Conservation (phyloP, 148 eudicot species). For the Beta vulgaris region DNA sequence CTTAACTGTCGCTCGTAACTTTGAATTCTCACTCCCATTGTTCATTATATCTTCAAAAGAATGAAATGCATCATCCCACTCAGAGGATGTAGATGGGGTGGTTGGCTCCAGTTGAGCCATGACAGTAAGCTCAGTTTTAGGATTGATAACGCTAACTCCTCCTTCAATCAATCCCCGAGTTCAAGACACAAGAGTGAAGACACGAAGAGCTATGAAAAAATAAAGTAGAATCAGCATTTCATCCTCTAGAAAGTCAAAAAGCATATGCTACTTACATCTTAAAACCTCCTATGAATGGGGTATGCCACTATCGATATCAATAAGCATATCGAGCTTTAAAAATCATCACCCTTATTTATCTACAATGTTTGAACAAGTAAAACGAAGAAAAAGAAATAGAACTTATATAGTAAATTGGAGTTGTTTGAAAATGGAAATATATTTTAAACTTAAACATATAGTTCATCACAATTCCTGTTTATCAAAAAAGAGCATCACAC, state of each 20-base stretch:
- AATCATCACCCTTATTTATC: no score
- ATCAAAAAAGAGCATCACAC: no score
- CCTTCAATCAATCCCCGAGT: background rate
- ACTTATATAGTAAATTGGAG: no score
- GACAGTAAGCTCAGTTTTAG: background rate
- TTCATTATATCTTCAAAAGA: slow-evolving; percentile 32
- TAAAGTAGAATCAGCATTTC: background rate
- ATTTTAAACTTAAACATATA: no score
- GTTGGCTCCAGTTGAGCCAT: slow-evolving; percentile 28
- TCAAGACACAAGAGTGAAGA: no score
- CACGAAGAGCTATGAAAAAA: background rate
- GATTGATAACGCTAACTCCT: background rate
- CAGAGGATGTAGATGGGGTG: slow-evolving; percentile 17
- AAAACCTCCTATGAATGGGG: background rate
- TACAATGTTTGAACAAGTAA: no score
- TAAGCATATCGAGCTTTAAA: background rate
- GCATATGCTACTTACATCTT: no score
- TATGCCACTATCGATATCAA: background rate
- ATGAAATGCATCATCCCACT: slow-evolving; percentile 46
- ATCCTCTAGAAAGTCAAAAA: background rate
- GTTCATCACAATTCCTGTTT: no score
- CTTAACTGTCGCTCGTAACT: slow-evolving; percentile 35
- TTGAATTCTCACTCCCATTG: slow-evolving; percentile 26
- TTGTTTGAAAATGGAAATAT: no score
- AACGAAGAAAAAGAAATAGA: no score